Evolutionary conservation across 164 flowering plant genomes (phyloP).

Genomic region (Taxillus chinensis): DNA sequence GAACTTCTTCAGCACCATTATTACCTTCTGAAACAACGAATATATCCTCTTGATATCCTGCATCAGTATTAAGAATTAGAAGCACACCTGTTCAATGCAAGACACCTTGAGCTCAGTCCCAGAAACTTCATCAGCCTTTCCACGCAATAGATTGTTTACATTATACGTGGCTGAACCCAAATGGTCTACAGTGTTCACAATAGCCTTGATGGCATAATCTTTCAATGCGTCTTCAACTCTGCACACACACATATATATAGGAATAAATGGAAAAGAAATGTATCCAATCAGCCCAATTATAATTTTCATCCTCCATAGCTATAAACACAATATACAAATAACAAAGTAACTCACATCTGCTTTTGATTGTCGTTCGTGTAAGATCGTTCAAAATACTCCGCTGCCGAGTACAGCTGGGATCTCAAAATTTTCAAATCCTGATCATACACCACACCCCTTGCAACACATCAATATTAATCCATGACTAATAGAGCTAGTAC

Average conservation of each 20-base stretch:
- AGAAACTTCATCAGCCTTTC: slow-evolving; percentile 71
- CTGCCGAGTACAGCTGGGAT: slow-evolving; percentile 84
- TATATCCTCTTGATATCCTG: not conserved
- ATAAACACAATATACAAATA: not conserved
- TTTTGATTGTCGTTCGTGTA: slow-evolving; percentile 79
- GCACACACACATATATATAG: slow-evolving; percentile 13
- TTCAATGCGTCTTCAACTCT: slow-evolving; percentile 78
- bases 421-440: slow-evolving; percentile 92
- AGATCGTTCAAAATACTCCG: slow-evolving; percentile 84
- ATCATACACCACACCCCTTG: slow-evolving; percentile 2
- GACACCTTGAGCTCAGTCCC: slow-evolving; percentile 61
- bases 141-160: slow-evolving; percentile 68
- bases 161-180: slow-evolving; percentile 77
- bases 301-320: not conserved
- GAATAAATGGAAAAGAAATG: not conserved
- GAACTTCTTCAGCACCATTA: not conserved
- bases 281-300: not conserved
- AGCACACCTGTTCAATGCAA: slow-evolving; percentile 75
- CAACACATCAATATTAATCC: too few relatives aligned
- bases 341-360: slow-evolving; percentile 47
- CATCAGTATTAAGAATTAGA: not conserved
- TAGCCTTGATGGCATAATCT: slow-evolving; percentile 82
- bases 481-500: too few relatives aligned
- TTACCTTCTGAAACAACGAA: not conserved
- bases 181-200: slow-evolving; percentile 90